Percentiles rank a stretch among this genome's conserved stretches.
phyloP scores from a whole-genome alignment of 75 land plant species.

The Azolla pinnata region DNA sequence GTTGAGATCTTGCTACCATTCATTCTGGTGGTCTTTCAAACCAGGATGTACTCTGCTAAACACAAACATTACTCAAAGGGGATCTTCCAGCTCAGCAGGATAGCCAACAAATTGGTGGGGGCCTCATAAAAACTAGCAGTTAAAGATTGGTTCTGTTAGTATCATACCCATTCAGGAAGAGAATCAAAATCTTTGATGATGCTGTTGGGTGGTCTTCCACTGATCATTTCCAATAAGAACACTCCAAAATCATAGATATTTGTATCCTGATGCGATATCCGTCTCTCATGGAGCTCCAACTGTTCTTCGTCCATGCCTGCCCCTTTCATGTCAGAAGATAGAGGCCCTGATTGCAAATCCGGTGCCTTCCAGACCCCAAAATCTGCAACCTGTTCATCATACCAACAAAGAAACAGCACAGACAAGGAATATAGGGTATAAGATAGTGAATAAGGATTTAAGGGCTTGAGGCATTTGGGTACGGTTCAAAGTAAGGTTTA shows the following conservation, averaged over 20 bases:
- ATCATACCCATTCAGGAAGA: constrained; percentile 52
- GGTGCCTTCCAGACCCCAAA: constrained; percentile 31
- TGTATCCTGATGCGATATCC: constrained; percentile 33
- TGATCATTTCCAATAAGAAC: constrained; percentile 66
- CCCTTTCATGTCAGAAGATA: constrained; percentile 16
- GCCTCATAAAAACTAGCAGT: neutral
- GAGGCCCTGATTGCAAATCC: neutral
- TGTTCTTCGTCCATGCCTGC: constrained; percentile 28
- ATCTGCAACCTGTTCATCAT: constrained; percentile 69
- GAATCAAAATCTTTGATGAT: constrained; percentile 44
- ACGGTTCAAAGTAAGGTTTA: no score
- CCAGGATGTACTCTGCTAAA: no score
- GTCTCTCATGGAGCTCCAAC: constrained; percentile 31
- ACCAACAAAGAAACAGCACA: no score
- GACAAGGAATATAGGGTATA: no score
- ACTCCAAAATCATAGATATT: constrained; percentile 76
- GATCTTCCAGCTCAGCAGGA: neutral
- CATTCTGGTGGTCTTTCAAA: no score
- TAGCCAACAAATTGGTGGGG: neutral
- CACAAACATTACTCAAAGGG: neutral
- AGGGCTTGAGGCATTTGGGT: no score
- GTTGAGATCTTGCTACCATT: no score
- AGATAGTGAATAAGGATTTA: no score
- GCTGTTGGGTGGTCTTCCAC: constrained; percentile 47
- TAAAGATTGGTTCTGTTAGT: neutral